Base-by-base conservation (phyloP, 75 land plant genomes). In the Pinus albicaulis region DNA sequence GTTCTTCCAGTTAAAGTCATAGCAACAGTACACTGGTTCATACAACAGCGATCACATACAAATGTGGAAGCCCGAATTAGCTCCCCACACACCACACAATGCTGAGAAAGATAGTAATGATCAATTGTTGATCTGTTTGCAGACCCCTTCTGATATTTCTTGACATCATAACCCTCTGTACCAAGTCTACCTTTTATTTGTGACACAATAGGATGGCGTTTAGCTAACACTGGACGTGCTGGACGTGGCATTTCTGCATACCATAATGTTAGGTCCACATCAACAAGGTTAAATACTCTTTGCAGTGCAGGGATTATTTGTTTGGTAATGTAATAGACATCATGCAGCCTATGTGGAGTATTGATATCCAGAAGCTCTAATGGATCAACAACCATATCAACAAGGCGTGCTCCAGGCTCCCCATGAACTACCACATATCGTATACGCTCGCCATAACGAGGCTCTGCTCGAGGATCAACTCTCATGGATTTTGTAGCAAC, bases 251-350 rank as follows among this genome's bases (percentile, higher is more conserved):
- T 86, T 66, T 90, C 95, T 31, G 65, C 59, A 63, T 82, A 89
- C 99, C 98, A 96, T 53, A 79, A 66, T 74, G 82, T 81, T 80
- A 96, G 77, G 75, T 96, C 92, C 34, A 82, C 95, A 25, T 95
- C 95, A 75, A 92, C 85, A 64, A 96, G 95, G 16, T 95, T 89
- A 89, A 96, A 94, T 12, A 86, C 93, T 56, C 99, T 78, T 74
- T 96, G 98, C 80, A 94, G 73, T 48, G 99, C 92, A 57, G 99
- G 99, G 34, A 96, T 92, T 64, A 96, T 96, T 85, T 96, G 99
- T 75, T 96, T 96, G 73, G 86, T 94, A 74, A 96, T 94, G 82
- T 96, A 96, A 76, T 96, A 96, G 4, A 85, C 57, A 68, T 92
- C 98, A 82, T 96, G 96, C 63, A 96, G 80, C 74, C 93, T 87